Conservation (phyloP, 1,139 yeast genomes). For the Yamadazyma pseudoaaseri region DNA sequence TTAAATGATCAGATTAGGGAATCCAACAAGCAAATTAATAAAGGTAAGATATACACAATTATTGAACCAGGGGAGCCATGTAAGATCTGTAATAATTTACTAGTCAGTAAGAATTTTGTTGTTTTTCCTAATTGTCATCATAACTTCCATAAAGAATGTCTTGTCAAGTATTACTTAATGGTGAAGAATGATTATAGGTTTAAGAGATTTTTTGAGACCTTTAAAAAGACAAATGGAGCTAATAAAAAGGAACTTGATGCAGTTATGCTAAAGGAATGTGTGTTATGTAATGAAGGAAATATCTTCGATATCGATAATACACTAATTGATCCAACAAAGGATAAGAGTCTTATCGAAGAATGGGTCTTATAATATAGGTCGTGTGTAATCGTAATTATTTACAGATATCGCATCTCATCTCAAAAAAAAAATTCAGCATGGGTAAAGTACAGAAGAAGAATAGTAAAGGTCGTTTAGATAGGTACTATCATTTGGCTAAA, state of each 20-base stretch:
- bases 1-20: constrained; percentile 59
- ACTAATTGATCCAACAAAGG: constrained; percentile 25
- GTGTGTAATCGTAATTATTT: not conserved
- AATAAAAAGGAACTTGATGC: constrained; percentile 53
- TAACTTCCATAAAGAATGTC: constrained; percentile 86
- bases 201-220: constrained; percentile 57
- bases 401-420: constrained; percentile 12
- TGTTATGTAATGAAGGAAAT: constrained; percentile 74
- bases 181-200: constrained; percentile 67
- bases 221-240: constrained; percentile 42
- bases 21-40: constrained; percentile 44
- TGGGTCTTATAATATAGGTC: constrained; percentile 23
- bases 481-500: constrained; percentile 92
- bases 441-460: constrained; percentile 95
- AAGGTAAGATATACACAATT: constrained; percentile 36
- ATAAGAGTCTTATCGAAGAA: constrained; percentile 19
- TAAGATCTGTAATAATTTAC: constrained; percentile 61
- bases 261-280: constrained; percentile 65
- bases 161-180: constrained; percentile 56
- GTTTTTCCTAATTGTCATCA: constrained; percentile 87
- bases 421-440: constrained; percentile 37
- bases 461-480: constrained; percentile 98
- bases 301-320: constrained; percentile 67
- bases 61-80: constrained; percentile 89
- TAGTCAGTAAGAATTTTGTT: constrained; percentile 71